Percentiles rank a stretch among this genome's conserved stretches.
phyloP scores from a whole-genome alignment of 768 basidiomycete genomes.

The Termitomyces titanicus region DNA sequence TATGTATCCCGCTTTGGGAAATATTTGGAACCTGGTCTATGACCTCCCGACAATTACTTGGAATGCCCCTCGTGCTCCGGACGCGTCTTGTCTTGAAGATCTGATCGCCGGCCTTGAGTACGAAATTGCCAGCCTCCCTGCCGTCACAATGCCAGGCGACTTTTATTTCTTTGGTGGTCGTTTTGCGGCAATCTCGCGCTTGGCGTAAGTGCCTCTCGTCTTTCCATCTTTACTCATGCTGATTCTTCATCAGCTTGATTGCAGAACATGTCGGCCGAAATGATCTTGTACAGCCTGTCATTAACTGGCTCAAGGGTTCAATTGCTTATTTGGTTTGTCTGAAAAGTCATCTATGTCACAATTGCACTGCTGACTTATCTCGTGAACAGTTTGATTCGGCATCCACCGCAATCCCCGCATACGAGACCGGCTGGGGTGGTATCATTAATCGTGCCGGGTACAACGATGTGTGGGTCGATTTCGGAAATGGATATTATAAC shows the following conservation, averaged over 20 bases:
- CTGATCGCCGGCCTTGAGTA: conserved; percentile 36
- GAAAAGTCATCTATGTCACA: not conserved
- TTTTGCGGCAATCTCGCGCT: conserved; percentile 22
- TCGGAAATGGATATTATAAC: conserved; percentile 33
- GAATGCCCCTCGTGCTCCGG: conserved; percentile 28
- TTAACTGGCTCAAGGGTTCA: conserved; percentile 21
- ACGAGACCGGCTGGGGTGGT: conserved; percentile 32
- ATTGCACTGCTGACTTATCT: not conserved
- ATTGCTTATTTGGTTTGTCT: conserved; percentile 23
- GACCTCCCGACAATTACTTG: conserved; percentile 28
- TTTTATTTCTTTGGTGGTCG: conserved; percentile 31
- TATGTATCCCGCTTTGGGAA: conserved; percentile 30
- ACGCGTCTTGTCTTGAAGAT: conserved; percentile 24
- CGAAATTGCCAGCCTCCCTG: conserved; percentile 46
- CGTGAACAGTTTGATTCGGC: conserved; percentile 16
- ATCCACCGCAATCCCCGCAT: conserved; percentile 23
- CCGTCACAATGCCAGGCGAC: conserved; percentile 37
- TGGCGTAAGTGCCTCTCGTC: conserved; percentile 23
- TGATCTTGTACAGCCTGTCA: conserved; percentile 26
- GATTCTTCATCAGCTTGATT: conserved; percentile 20
- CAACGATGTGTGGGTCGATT: conserved; percentile 26
- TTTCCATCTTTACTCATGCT: not conserved
- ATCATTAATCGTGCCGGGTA: conserved; percentile 29
- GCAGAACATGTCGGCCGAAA: conserved; percentile 28
- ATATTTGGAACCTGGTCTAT: conserved; percentile 27